Percentiles rank a stretch among this genome's conserved stretches.
Conservation (phyloP, 2,329 filamentous ascomycete species). For the Sporothrix brunneoviolacea region DNA sequence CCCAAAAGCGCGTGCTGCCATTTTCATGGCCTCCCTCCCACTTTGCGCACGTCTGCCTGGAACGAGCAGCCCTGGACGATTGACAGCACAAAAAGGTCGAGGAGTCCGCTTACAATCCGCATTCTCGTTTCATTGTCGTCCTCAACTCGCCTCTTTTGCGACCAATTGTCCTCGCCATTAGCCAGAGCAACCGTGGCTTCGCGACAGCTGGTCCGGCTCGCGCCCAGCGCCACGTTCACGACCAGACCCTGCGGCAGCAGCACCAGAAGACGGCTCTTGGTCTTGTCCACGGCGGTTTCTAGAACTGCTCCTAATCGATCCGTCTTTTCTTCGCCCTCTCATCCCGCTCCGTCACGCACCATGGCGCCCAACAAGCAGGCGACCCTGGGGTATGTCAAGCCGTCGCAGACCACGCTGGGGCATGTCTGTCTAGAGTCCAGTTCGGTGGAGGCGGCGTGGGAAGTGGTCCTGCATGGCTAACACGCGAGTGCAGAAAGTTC, state of each 20-base stretch:
- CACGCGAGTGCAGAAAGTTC: constrained; percentile 62
- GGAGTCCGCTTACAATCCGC: no score
- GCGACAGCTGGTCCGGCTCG: constrained; percentile 8
- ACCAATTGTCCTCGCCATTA: neutral
- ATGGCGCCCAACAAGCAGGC: constrained; percentile 59
- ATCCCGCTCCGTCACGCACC: constrained; percentile 22
- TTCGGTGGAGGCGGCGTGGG: no score
- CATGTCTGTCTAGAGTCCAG: no score
- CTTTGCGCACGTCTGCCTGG: constrained; percentile 1
- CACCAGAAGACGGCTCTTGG: neutral
- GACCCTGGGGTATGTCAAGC: constrained; percentile 80
- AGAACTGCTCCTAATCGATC: neutral
- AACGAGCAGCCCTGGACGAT: no score
- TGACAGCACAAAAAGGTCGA: no score
- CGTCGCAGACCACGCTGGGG: constrained; percentile 67
- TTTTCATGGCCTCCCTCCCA: neutral
- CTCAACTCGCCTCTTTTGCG: no score
- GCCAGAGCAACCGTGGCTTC: constrained; percentile 13
- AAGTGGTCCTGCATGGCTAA: no score
- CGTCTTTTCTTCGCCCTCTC: neutral
- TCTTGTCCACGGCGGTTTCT: no score
- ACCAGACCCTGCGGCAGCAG: neutral
- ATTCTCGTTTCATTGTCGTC: no score
- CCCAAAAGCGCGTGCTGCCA: constrained; percentile 9
- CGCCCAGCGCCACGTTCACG: constrained; percentile 3